phyloP scores from a whole-genome alignment of 139 green algal genomes.

The Micractinium sp. region DNA sequence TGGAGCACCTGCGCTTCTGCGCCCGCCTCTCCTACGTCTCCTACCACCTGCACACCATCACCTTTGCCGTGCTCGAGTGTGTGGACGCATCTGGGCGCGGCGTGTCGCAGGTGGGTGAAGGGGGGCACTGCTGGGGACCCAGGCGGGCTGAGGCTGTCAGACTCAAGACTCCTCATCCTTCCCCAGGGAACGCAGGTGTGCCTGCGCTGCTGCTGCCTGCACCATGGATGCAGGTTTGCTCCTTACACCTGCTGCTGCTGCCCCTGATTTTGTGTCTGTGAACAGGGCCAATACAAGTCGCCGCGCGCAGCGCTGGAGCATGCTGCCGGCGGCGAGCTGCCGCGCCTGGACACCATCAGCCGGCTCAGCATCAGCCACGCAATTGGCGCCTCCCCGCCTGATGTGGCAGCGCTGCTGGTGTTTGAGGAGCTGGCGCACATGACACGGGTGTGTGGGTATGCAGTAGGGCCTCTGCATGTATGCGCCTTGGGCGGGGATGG shows the following conservation, averaged over 20 bases:
- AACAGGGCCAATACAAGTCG: slow-evolving; percentile 12
- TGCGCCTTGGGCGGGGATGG: background rate
- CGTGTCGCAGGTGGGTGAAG: background rate
- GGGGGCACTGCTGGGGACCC: background rate
- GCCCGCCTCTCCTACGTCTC: slow-evolving; percentile 44
- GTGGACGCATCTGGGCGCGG: slow-evolving; percentile 10
- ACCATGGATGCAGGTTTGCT: background rate
- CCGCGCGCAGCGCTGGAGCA: background rate
- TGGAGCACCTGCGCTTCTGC: slow-evolving; percentile 55
- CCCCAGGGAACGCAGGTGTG: no score
- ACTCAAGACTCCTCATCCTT: no score
- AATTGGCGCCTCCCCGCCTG: slow-evolving; percentile 30
- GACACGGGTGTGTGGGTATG: slow-evolving; percentile 11
- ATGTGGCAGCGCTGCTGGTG: slow-evolving; percentile 43
- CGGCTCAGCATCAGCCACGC: slow-evolving; percentile 30
- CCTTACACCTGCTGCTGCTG: background rate
- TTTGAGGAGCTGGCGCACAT: slow-evolving; percentile 48
- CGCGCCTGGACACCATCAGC: background rate
- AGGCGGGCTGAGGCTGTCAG: background rate
- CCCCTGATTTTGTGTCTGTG: background rate
- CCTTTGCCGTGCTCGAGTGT: slow-evolving; percentile 31
- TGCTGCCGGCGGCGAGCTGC: background rate
- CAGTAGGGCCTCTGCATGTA: background rate
- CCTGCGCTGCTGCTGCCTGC: no score
- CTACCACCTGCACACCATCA: slow-evolving; percentile 47